A percentile compares a stretch with the other conserved stretches of the same genome.
Evolutionary conservation across 2,329 filamentous ascomycete genomes (phyloP).

Genomic region (Paraphoma sp.): DNA sequence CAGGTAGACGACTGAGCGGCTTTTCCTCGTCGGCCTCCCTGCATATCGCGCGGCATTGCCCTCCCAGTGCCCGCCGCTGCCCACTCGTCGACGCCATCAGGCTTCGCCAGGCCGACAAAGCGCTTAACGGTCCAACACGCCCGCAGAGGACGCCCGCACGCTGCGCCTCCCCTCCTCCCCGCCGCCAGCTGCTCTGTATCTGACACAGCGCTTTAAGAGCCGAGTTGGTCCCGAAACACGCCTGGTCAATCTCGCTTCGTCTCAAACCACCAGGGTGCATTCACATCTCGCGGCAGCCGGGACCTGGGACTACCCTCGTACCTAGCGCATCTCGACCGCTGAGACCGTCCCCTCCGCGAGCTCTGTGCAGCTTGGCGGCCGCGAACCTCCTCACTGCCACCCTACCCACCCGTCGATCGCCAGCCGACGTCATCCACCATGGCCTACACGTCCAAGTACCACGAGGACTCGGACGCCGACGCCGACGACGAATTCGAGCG

Average conservation of each 20-base stretch:
- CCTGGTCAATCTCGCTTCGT: conserved; percentile 48
- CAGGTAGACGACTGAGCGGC: not conserved
- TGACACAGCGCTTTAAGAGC: conserved; percentile 26
- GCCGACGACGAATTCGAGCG: conserved; percentile 85
- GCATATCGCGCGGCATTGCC: not conserved
- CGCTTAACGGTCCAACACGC: conserved; percentile 13
- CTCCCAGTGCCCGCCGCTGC: not conserved
- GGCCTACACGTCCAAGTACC: conserved; percentile 63
- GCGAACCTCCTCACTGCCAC: conserved; percentile 17
- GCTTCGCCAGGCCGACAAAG: conserved; percentile 12
- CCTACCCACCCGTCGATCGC: conserved; percentile 7
- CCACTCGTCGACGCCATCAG: conserved; percentile 10
- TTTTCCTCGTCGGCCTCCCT: not conserved
- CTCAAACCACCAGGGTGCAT: conserved; percentile 33
- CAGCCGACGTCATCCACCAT: conserved; percentile 26
- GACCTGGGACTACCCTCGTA: conserved; percentile 16
- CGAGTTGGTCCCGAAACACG: conserved; percentile 35
- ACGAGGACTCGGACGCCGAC: conserved; percentile 75
- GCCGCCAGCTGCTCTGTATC: conserved; percentile 20
- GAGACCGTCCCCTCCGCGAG: conserved; percentile 26
- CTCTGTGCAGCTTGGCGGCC: conserved; percentile 33
- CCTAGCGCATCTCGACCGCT: conserved; percentile 19
- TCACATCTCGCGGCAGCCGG: conserved; percentile 17
- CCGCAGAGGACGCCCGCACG: not conserved
- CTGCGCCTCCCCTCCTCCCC: not conserved